A percentile compares a stretch with the other conserved stretches of the same genome.
These are phyloP conservation scores for Trichoderma asperelloides DNA, from an alignment of 495 filamentous ascomycete species.

Conservation along the genomic window DNA sequence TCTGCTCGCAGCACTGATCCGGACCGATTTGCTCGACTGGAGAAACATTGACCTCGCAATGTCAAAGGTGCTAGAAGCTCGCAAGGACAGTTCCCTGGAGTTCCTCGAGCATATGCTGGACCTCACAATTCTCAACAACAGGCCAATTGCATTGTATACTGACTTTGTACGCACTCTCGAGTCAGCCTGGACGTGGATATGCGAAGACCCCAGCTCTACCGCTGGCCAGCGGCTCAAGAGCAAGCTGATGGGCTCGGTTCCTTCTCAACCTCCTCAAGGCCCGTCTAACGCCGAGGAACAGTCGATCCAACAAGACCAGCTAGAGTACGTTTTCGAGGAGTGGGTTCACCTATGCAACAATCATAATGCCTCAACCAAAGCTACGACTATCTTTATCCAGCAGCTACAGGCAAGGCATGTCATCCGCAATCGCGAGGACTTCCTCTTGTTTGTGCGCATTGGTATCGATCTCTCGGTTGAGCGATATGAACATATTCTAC, in stretches of 20 bases:
- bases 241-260: constrained; percentile 57
- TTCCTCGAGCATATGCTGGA: constrained; percentile 70
- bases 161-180: constrained; percentile 80
- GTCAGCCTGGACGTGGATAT: constrained; percentile 74
- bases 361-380: constrained; percentile 58
- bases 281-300: constrained; percentile 16
- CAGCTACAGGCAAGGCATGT: constrained; percentile 69
- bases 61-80: constrained; percentile 58
- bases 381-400: constrained; percentile 66
- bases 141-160: constrained; percentile 64
- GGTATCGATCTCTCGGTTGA: constrained; percentile 73
- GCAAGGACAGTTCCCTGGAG: constrained; percentile 59
- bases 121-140: constrained; percentile 65
- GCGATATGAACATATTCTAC: constrained; percentile 58
- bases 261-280: constrained; percentile 32
- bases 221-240: constrained; percentile 58
- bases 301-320: constrained; percentile 57
- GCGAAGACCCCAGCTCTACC: constrained; percentile 57
- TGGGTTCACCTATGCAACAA: constrained; percentile 82
- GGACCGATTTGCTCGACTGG: constrained; percentile 64
- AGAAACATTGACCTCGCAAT: constrained; percentile 70
- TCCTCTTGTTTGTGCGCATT: constrained; percentile 66
- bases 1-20: constrained; percentile 65
- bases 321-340: constrained; percentile 91
- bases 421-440: constrained; percentile 62